These are phyloP conservation scores for Xylariomycetidae sp. DNA, from an alignment of 2,329 filamentous ascomycete genomes.

Conservation along the genomic window DNA sequence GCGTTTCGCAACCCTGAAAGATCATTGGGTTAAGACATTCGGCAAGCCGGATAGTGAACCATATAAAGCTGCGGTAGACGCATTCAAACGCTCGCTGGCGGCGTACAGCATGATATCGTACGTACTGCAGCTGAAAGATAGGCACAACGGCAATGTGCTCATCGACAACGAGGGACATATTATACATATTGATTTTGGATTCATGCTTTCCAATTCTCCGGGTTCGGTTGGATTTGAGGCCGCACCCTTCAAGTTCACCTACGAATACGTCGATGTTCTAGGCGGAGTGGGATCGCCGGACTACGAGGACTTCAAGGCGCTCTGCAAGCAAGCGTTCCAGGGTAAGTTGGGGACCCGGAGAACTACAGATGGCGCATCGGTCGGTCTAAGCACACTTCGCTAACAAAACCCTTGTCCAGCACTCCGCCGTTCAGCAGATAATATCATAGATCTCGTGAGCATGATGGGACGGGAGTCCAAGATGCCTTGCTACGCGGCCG, in stretches of 20 bases:
- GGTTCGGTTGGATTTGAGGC: slow-evolving; percentile 82
- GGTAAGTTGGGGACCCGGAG: too few species aligned
- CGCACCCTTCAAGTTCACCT: slow-evolving; percentile 79
- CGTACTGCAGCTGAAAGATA: slow-evolving; percentile 77
- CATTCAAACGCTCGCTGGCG: slow-evolving; percentile 76
- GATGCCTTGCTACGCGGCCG: slow-evolving; percentile 79
- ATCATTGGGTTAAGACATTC: slow-evolving; percentile 79
- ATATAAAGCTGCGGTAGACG: slow-evolving; percentile 68
- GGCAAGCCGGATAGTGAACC: slow-evolving; percentile 64
- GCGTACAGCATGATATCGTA: slow-evolving; percentile 85
- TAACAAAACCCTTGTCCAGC: slow-evolving; percentile 52
- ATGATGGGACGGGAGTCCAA: slow-evolving; percentile 81
- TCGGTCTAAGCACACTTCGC: too few species aligned
- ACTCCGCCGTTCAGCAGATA: slow-evolving; percentile 71
- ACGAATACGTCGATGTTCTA: slow-evolving; percentile 81
- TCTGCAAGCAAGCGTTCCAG: slow-evolving; percentile 83
- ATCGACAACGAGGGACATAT: slow-evolving; percentile 84
- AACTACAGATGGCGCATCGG: too few species aligned
- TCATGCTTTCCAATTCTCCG: slow-evolving; percentile 84
- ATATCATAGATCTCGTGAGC: slow-evolving; percentile 75
- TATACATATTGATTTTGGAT: slow-evolving; percentile 85
- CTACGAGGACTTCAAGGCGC: slow-evolving; percentile 69
- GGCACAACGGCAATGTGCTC: slow-evolving; percentile 82
- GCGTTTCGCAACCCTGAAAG: slow-evolving; percentile 73
- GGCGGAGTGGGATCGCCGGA: slow-evolving; percentile 67